Evolutionary conservation across 345 rosid species (phyloP).

Genomic region (Citrus glauca): DNA sequence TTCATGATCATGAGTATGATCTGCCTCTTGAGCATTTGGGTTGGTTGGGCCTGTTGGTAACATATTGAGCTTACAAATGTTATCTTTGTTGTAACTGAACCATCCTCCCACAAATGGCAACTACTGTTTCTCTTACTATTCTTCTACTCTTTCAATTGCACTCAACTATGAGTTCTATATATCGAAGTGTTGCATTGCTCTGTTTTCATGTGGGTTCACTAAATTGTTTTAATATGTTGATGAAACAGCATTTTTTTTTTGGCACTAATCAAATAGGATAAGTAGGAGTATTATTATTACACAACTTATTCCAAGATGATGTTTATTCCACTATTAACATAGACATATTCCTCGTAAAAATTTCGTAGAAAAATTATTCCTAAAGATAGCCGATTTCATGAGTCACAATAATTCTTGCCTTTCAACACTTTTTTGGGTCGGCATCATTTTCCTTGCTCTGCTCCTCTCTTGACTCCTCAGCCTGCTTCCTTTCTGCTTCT

Average conservation of each 20-base stretch:
- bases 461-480: conserved; percentile 13
- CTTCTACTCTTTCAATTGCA: neutral
- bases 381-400: neutral
- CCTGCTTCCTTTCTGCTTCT: conserved; percentile 7
- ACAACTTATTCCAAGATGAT: neutral
- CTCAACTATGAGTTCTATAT: neutral
- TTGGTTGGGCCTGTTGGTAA: conserved; percentile 23
- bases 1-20: conserved; percentile 6
- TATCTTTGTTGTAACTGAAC: conserved; percentile 8
- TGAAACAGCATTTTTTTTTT: neutral
- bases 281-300: neutral
- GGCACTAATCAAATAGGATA: neutral
- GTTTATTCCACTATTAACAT: neutral
- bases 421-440: neutral
- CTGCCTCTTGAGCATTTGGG: conserved; percentile 15
- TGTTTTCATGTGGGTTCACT: neutral
- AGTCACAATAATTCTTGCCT: neutral
- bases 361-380: neutral
- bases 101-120: conserved; percentile 17
- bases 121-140: conserved; percentile 6
- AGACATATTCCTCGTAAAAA: neutral
- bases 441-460: conserved; percentile 11
- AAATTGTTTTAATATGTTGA: neutral
- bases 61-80: neutral
- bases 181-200: neutral